Evolutionary conservation across 2,329 filamentous ascomycete genomes (phyloP), one percentile per base, ranked within the genome.

Genomic region (Hyphodiscus sp.): DNA sequence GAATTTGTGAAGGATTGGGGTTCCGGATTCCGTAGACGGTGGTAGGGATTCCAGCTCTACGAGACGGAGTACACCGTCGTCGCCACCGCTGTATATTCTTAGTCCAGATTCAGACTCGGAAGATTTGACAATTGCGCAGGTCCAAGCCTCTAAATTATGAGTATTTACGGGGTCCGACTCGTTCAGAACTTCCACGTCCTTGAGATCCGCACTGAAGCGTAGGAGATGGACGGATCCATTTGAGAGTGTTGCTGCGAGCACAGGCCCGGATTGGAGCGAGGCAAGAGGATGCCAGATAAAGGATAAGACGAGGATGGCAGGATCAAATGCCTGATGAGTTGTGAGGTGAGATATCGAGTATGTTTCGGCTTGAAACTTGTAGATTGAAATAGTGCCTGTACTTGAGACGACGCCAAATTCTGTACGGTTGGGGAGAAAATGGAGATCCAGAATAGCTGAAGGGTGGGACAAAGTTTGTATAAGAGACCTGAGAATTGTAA

Each of bases 371-470:
- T 74, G 69, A 43, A 18, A 30, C 20, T 2, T 26, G 26, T 86
- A 90, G 48, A 92, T 74, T 1, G 78, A 78, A 13, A 95, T 71
- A 0, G 78, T 77, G 0, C 86, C 89, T 0, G 86, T 89, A 57
- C 90, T 96, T 1, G 87, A 89, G 9, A 89, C 89, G 2, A 86
- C 82, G 10, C 83, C 90, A 50, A 95, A 77, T 2, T 87, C 71
- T 48, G 70, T 71, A 1, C 64, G 58, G 49, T 71, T 65, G 1
- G 80, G 81, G 56, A 85, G 82, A 68, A 96, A 97, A 62, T 91
- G 89, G 29, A 96, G 74, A 67, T 96, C 91, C 50, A 96, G 78
- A 26, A 96, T 79, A 6, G 89, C 91, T 50, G 84, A 89, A 3
- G 83, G 79, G 20, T 87, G 82, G 5, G 73, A 64, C 4, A 85